A percentile compares a stretch with the other conserved stretches of the same genome.
Conservation (phyloP, 768 basidiomycete species). For the Lactarius pseudohatsudake region DNA sequence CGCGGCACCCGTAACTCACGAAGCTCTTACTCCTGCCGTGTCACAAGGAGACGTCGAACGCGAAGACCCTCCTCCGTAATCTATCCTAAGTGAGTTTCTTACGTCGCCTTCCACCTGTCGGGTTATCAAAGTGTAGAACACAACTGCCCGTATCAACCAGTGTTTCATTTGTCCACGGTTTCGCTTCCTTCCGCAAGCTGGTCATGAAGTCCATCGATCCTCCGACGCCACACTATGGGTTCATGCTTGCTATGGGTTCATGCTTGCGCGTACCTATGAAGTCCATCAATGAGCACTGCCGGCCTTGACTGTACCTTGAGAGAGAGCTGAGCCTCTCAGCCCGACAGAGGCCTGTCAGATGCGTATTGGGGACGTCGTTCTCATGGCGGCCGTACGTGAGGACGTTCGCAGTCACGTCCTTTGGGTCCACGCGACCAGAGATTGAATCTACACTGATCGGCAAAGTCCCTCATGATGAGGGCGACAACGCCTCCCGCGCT, state of each 20-base stretch:
- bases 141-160: too few species aligned
- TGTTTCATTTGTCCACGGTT: too few species aligned
- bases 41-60: constrained; percentile 9
- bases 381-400: constrained; percentile 14
- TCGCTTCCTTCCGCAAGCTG: constrained; percentile 30
- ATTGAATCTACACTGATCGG: neutral
- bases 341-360: constrained; percentile 6
- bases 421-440: neutral
- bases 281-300: constrained; percentile 13
- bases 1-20: constrained; percentile 7
- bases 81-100: constrained; percentile 18
- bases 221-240: too few species aligned
- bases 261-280: constrained; percentile 1
- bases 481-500: neutral
- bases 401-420: neutral
- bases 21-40: neutral
- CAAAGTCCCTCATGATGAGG: neutral
- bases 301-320: constrained; percentile 6
- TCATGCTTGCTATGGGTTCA: too few species aligned
- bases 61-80: constrained; percentile 14
- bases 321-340: constrained; percentile 4
- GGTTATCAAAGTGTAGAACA: neutral
- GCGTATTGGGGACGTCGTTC: constrained; percentile 13
- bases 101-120: neutral
- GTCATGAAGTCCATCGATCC: neutral